These are phyloP conservation scores for Cryphonectria carpinicola DNA, from an alignment of 2,329 filamentous ascomycete genomes.

Conservation along the genomic window DNA sequence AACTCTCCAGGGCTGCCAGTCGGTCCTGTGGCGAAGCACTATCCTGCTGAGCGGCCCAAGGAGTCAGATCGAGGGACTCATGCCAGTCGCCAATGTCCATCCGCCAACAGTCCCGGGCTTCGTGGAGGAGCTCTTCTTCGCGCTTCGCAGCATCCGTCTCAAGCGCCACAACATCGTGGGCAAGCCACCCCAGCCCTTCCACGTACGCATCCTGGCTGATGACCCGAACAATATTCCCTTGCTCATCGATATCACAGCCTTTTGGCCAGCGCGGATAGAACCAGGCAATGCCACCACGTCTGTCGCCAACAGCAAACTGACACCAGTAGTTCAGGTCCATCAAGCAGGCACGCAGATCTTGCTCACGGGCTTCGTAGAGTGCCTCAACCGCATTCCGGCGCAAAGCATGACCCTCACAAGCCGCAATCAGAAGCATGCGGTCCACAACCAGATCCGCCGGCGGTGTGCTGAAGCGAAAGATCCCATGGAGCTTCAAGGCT, in stretches of 20 bases:
- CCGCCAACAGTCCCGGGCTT: slow-evolving; percentile 70
- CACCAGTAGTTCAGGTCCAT: slow-evolving; percentile 95
- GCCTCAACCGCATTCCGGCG: slow-evolving; percentile 66
- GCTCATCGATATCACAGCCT: slow-evolving; percentile 68
- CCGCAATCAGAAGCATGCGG: slow-evolving; percentile 79
- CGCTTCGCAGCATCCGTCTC: slow-evolving; percentile 44
- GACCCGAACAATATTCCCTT: slow-evolving; percentile 73
- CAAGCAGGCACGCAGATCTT: slow-evolving; percentile 80
- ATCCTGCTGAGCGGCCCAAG: slow-evolving; percentile 42
- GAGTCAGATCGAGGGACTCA: slow-evolving; percentile 43
- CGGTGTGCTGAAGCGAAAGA: slow-evolving; percentile 75
- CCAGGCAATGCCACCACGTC: slow-evolving; percentile 89
- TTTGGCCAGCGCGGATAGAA: slow-evolving; percentile 78
- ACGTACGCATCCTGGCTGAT: slow-evolving; percentile 81
- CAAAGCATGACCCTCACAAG: slow-evolving; percentile 85
- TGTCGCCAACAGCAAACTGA: slow-evolving; percentile 89
- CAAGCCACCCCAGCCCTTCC: slow-evolving; percentile 76
- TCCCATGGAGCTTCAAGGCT: slow-evolving; percentile 78
- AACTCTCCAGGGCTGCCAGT: slow-evolving; percentile 49
- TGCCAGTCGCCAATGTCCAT: slow-evolving; percentile 66
- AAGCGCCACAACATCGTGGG: slow-evolving; percentile 57
- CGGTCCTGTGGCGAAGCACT: slow-evolving; percentile 32
- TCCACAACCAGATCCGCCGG: slow-evolving; percentile 72
- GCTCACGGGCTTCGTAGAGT: slow-evolving; percentile 70
- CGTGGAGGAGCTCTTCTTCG: slow-evolving; percentile 66